Conservation (phyloP, 495 filamentous ascomycete species). For the Penicillium riverlandense region DNA sequence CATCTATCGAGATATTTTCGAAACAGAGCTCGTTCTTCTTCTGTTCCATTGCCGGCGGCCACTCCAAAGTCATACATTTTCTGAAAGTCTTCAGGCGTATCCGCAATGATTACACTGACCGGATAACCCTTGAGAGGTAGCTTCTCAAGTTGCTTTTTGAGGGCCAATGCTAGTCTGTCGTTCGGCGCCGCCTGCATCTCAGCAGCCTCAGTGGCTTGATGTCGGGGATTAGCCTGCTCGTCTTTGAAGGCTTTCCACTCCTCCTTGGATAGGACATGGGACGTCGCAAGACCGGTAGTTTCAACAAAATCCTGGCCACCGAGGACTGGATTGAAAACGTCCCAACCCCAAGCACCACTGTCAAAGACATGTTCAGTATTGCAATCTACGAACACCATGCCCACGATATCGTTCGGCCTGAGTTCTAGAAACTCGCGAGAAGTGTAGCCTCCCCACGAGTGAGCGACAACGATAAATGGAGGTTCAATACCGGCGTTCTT, state of each 20-base stretch:
- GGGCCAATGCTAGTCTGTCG: constrained; percentile 6
- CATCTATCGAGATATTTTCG: constrained; percentile 8
- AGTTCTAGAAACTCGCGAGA: constrained; percentile 28
- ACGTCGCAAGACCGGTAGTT: constrained; percentile 10
- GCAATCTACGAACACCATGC: constrained; percentile 24
- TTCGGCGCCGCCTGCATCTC: constrained; percentile 8
- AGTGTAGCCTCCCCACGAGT: constrained; percentile 36
- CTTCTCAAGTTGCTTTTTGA: constrained; percentile 10
- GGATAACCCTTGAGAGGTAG: constrained; percentile 8
- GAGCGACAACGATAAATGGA: constrained; percentile 33
- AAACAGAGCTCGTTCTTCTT: constrained; percentile 8
- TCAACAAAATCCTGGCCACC: constrained; percentile 10
- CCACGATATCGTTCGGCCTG: constrained; percentile 12
- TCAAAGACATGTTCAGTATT: constrained; percentile 13
- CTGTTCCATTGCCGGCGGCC: constrained; percentile 7
- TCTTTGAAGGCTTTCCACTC: constrained; percentile 11
- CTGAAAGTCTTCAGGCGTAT: constrained; percentile 9
- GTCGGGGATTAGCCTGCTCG: constrained; percentile 12
- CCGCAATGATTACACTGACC: constrained; percentile 11
- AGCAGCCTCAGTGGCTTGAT: constrained; percentile 11
- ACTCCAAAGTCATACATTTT: constrained; percentile 10
- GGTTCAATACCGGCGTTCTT: constrained; percentile 13
- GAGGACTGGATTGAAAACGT: constrained; percentile 8
- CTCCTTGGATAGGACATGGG: constrained; percentile 9
- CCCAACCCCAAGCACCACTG: constrained; percentile 8